Base-by-base conservation (phyloP, 2,329 filamentous ascomycete species). In the Aspergillus novoparasiticus region DNA sequence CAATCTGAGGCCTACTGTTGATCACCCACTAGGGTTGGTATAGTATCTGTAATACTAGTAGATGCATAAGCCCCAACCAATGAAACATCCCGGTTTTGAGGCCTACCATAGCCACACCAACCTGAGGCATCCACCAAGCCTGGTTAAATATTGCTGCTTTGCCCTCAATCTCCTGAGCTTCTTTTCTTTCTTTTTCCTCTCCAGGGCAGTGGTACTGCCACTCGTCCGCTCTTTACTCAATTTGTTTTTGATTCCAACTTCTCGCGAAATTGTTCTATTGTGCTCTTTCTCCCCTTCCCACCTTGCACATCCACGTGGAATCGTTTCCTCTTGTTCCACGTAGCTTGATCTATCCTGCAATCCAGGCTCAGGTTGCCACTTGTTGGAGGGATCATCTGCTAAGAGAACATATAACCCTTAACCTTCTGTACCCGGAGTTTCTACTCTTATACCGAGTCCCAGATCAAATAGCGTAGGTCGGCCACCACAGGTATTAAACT, bases 381-480 rank as follows among this genome's bases (percentile, higher is more conserved):
- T 46, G 41, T 30, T 19, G 30, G 19, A 23, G 28, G 10, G 36
- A 54, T 54, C n/a, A 36, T 54, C 12, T 36, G 51, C 12, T 12
- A 54, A 21, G 26, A n/a, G 23, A 28, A 34, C 2, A 54, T 6
- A 36, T 10, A 23, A 5, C 5, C 11, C 10, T n/a, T n/a, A 32
- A 21, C 51, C 30, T 16, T 23, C 26, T 28, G 12, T 50, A 54
- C 51, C 51, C 32, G 10, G 19, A n/a, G 28, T 54, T 34, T 34
- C 30, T 9, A 54, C 46, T 54, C 51, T 21, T 36, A 54, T 54
- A 54, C 19, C 28, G 51, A 54, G 51, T 21, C 3, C 32, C 51
- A 36, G 51, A 36, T 54, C 51, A 54, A 30, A 54, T 54, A 54
- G 51, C 30, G 51, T 54, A 34, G 51, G 30, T 54, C n/a, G n/a